Evolutionary conservation across 2,329 filamentous ascomycete genomes (phyloP).

Genomic region (Alternaria tenuissima): DNA sequence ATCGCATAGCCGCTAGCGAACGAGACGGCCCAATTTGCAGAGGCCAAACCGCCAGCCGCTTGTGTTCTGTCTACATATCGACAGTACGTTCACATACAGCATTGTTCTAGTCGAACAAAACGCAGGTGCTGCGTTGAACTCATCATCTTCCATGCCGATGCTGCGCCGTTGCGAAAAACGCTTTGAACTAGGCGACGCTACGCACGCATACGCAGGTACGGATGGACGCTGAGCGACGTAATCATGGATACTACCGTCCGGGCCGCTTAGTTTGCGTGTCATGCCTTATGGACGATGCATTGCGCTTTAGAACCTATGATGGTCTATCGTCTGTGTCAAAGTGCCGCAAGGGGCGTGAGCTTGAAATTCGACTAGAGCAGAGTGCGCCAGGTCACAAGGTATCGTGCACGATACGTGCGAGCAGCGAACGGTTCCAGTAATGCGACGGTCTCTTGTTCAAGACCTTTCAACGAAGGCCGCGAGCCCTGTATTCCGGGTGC

Average conservation of each 20-base stretch:
- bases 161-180: neutral
- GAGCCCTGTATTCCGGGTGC: neutral
- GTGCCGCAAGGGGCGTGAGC: neutral
- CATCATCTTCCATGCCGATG: neutral
- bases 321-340: neutral
- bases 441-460: neutral
- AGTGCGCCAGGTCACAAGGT: neutral
- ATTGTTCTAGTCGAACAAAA: neutral
- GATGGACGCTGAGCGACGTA: neutral
- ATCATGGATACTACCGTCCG: neutral
- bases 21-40: neutral
- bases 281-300: neutral
- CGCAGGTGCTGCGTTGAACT: neutral
- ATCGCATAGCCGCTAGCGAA: slow-evolving; percentile 1
- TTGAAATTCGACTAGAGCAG: neutral
- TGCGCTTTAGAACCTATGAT: neutral
- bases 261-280: neutral
- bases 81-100: neutral
- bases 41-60: neutral
- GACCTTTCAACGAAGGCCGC: neutral
- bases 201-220: neutral
- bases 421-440: neutral
- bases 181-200: neutral
- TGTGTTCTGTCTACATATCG: neutral
- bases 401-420: neutral